Evolutionary conservation across 2,329 filamentous ascomycete genomes (phyloP), one percentile per base, ranked within the genome.

Genomic region (Cercospora brassicicola): DNA sequence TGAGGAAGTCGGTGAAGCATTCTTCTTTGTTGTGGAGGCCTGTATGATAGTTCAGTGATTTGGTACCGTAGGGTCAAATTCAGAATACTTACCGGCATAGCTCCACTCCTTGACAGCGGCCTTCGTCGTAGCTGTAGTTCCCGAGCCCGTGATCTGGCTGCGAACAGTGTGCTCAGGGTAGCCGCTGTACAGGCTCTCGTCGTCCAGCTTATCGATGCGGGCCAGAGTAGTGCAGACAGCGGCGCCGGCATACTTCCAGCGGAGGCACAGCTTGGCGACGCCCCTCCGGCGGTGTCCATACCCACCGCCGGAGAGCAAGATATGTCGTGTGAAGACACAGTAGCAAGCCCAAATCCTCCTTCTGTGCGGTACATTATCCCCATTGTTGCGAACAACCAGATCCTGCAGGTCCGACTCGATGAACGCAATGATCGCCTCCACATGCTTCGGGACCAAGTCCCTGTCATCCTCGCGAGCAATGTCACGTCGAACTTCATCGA

Each of bases 241-340:
- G 18, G 83, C 83, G 51, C 80, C 82, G 61, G 81, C 78, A 59
- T 79, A 79, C 70, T 81, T 78, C 73, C 83, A 78, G 36, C 13
- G 36, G 15, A 42, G 36, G 36, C 36, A 42, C 36, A 42, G 36
- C 36, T 42, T 53, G 20, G 26, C 48, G 48, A 20, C 48, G 48
- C 48, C 48, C 48, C 48, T 53, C 48, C 48, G 23, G 48, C 48
- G 48, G 48, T 26, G 48, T 23, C 48, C 23, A 53, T 26, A 26
- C 36, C 36, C 36, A 39, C 36, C 36, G 36, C 36, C 36, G 13
- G 36, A 39, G 36, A 39, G 36, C 36, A 39, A 39, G 3, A 39
- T 39, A 39, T n/a, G 36, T 39, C 36, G 13, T 39, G 36, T 15
- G 13, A n/a, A 39, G 36, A 39, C 36, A n/a, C 36, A 39, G 36